Evolutionary conservation across 805 yeast species (phyloP).

Genomic region (Vanderwaltozyma verrucispora): DNA sequence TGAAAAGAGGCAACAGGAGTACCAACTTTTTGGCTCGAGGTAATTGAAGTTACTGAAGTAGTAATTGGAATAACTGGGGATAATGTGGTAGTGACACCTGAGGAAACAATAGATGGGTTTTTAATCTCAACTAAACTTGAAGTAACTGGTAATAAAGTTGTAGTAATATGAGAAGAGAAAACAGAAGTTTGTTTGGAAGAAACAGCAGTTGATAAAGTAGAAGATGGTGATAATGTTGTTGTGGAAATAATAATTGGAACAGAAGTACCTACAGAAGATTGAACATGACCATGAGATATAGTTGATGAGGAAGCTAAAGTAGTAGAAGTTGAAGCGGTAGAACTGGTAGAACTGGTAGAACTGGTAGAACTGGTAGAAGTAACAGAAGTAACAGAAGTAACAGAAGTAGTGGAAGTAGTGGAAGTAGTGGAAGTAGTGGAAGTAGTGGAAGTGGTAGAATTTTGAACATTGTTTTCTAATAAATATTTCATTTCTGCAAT

Average conservation of each 20-base stretch:
- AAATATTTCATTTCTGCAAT: slow-evolving; percentile 35
- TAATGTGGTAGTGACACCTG: slow-evolving; percentile 2
- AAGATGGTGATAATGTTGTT: slow-evolving; percentile 9
- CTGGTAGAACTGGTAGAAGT: slow-evolving; percentile 4
- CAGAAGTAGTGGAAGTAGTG: slow-evolving; percentile 7
- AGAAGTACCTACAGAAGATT: slow-evolving; percentile 1
- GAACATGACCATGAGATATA: slow-evolving; percentile 1
- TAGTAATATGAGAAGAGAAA: slow-evolving; percentile 4
- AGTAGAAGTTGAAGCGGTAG: slow-evolving; percentile 8
- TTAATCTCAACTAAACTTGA: slow-evolving; percentile 1
- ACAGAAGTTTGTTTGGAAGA: background rate
- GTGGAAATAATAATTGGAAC: slow-evolving; percentile 1
- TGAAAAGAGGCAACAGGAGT: background rate
- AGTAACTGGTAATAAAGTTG: slow-evolving; percentile 3
- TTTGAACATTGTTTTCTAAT: slow-evolving; percentile 21
- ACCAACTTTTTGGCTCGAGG: background rate
- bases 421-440: slow-evolving; percentile 9
- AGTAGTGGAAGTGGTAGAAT: slow-evolving; percentile 11
- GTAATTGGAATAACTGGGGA: slow-evolving; percentile 1
- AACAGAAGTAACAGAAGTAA: slow-evolving; percentile 8
- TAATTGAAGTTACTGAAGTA: background rate
- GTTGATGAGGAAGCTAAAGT: slow-evolving; percentile 2
- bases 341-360: slow-evolving; percentile 5
- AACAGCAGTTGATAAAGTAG: slow-evolving; percentile 7
- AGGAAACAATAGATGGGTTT: background rate